Percentiles rank a stretch among this genome's conserved stretches.
Evolutionary conservation across 2,329 filamentous ascomycete genomes (phyloP).

Genomic region (Daldinia eschscholtzii): DNA sequence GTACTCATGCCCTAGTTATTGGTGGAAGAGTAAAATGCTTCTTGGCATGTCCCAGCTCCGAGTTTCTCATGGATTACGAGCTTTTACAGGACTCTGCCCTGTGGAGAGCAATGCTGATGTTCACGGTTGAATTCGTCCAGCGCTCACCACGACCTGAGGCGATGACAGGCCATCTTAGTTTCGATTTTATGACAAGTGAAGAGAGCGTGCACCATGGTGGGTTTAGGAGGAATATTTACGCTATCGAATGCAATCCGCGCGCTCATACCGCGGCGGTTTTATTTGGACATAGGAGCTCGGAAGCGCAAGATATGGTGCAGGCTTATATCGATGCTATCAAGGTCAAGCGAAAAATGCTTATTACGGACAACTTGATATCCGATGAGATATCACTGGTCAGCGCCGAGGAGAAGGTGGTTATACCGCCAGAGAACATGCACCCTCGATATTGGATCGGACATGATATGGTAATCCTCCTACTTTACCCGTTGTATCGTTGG

Average conservation of each 20-base stretch:
- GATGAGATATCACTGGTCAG: not conserved
- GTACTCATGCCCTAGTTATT: slow-evolving; percentile 78
- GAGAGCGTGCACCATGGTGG: slow-evolving; percentile 41
- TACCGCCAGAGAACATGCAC: slow-evolving; percentile 45
- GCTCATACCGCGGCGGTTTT: slow-evolving; percentile 76
- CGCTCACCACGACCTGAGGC: slow-evolving; percentile 56
- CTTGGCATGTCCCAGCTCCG: slow-evolving; percentile 72
- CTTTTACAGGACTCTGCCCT: slow-evolving; percentile 67
- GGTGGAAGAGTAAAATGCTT: slow-evolving; percentile 74
- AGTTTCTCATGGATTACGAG: slow-evolving; percentile 75
- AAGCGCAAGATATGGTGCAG: slow-evolving; percentile 61
- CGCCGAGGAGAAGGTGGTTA: slow-evolving; percentile 20
- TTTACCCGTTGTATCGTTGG: slow-evolving; percentile 59
- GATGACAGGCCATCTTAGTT: slow-evolving; percentile 78
- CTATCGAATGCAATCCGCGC: slow-evolving; percentile 79
- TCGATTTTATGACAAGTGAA: slow-evolving; percentile 76
- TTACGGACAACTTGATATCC: not conserved
- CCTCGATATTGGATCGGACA: slow-evolving; percentile 75
- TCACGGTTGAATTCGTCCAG: slow-evolving; percentile 70
- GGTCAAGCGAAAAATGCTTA: not conserved
- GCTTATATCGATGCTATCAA: slow-evolving; percentile 66
- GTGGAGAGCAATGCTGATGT: slow-evolving; percentile 70
- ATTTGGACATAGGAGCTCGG: slow-evolving; percentile 60
- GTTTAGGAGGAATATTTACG: slow-evolving; percentile 64
- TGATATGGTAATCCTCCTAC: slow-evolving; percentile 67